These are phyloP conservation scores for Posidonia oceanica DNA, from an alignment of 116 monocot genomes.

Conservation along the genomic window DNA sequence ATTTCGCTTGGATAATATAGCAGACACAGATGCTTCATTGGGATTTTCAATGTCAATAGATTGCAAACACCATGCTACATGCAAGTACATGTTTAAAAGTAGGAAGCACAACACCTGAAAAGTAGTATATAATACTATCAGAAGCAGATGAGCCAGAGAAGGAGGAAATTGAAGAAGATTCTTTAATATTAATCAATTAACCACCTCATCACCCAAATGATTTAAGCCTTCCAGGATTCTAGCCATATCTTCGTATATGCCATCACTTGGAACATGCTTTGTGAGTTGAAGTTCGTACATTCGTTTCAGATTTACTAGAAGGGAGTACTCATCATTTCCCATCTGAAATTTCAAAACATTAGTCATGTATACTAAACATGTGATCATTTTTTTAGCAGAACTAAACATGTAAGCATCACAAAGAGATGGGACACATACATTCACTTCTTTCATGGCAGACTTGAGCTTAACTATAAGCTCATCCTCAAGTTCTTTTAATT, in stretches of 20 bases:
- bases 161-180: not conserved
- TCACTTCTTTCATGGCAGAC: constrained; percentile 72
- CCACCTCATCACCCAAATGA: constrained; percentile 76
- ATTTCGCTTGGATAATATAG: constrained; percentile 42
- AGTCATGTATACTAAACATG: not conserved
- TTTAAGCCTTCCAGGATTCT: constrained; percentile 41
- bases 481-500: constrained; percentile 80
- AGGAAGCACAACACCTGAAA: constrained; percentile 81
- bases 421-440: constrained; percentile 23
- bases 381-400: not conserved
- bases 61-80: constrained; percentile 75
- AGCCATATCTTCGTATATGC: constrained; percentile 69
- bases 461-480: constrained; percentile 68
- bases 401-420: not conserved
- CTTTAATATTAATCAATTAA: not conserved
- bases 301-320: constrained; percentile 85
- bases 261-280: constrained; percentile 50
- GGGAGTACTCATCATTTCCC: constrained; percentile 89
- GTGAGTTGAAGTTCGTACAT: constrained; percentile 81
- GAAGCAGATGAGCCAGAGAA: not conserved
- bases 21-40: constrained; percentile 41
- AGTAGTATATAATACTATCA: constrained; percentile 10
- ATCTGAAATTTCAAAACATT: constrained; percentile 35
- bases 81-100: constrained; percentile 89
- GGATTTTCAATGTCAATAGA: constrained; percentile 68